These are phyloP conservation scores for Tolypocladium tundrense DNA, from an alignment of 2,329 filamentous ascomycete genomes.

Conservation along the genomic window DNA sequence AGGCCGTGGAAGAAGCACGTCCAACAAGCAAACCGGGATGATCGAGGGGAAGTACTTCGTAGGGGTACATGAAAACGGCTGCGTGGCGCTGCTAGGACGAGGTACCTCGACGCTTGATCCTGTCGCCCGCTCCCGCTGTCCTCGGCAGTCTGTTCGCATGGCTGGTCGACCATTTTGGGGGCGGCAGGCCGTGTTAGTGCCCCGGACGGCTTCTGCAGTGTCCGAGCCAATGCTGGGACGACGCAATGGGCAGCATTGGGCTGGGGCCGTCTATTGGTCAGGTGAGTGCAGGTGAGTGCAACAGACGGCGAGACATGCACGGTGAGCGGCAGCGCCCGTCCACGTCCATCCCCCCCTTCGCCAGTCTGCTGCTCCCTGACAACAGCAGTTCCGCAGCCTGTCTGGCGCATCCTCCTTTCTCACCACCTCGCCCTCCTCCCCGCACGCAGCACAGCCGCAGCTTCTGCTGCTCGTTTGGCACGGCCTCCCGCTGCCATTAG, in stretches of 20 bases:
- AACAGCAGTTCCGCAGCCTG: background rate
- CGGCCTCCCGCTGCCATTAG: background rate
- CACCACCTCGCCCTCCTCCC: background rate
- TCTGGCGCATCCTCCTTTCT: background rate
- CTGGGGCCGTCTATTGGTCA: background rate
- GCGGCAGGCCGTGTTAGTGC: background rate
- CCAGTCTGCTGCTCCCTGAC: background rate
- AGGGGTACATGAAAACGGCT: background rate
- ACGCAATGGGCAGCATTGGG: background rate
- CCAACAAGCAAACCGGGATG: background rate
- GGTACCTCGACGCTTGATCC: background rate
- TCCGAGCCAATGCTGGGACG: background rate
- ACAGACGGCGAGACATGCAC: background rate
- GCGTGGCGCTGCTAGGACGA: background rate
- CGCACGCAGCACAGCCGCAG: background rate
- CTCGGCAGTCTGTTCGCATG: no score
- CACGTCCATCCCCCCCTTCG: background rate
- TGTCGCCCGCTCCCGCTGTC: background rate
- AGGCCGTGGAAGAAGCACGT: background rate
- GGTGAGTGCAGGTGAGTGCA: background rate
- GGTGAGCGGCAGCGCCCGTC: background rate
- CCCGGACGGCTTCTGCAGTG: background rate
- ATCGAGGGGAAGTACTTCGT: background rate
- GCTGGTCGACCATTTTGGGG: background rate
- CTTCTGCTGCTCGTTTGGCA: background rate